Conservation (phyloP, 805 yeast genomes). For the Kuraishia hungarica region DNA sequence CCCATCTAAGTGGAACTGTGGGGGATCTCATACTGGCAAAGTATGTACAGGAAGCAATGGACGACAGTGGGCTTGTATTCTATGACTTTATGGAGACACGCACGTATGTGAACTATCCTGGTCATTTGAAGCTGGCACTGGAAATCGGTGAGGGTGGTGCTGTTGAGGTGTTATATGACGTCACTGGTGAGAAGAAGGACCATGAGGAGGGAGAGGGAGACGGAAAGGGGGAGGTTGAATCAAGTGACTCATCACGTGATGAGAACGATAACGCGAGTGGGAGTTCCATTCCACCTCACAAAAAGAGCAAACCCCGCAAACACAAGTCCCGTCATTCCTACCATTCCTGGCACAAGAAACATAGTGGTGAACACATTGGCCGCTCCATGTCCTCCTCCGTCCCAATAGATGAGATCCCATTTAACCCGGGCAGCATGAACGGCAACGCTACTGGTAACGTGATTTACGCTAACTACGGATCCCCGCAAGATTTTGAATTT, state of each 20-base stretch:
- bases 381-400: neutral
- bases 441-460: slow-evolving; percentile 48
- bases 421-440: slow-evolving; percentile 58
- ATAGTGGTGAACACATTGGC: too few species aligned
- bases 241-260: too few species aligned
- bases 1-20: slow-evolving; percentile 81
- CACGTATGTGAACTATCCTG: slow-evolving; percentile 61
- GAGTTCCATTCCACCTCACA: too few species aligned
- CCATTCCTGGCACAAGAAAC: too few species aligned
- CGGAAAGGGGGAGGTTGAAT: too few species aligned
- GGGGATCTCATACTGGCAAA: slow-evolving; percentile 72
- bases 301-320: too few species aligned
- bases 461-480: slow-evolving; percentile 64
- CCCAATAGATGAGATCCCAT: slow-evolving; percentile 35
- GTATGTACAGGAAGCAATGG: slow-evolving; percentile 53
- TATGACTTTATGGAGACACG: slow-evolving; percentile 43
- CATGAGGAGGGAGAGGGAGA: neutral
- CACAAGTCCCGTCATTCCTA: too few species aligned
- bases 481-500: slow-evolving; percentile 38
- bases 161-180: neutral
- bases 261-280: too few species aligned
- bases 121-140: neutral
- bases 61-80: slow-evolving; percentile 43
- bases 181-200: neutral
- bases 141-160: neutral